Evolutionary conservation across 305 asterid genomes (phyloP).

Genomic region (Fraxinus sp.): DNA sequence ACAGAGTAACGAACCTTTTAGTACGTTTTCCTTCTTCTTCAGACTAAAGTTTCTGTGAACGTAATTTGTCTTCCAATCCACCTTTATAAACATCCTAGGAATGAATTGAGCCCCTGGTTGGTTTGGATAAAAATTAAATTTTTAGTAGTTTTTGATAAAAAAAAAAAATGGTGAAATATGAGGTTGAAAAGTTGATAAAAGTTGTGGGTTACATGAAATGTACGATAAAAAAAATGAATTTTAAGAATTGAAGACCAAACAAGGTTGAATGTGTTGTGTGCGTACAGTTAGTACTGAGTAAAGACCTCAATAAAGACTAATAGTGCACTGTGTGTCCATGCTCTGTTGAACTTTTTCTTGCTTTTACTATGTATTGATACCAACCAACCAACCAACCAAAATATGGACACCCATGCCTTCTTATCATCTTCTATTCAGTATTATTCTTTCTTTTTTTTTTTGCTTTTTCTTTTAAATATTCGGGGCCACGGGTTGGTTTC

Average conservation of each 20-base stretch:
- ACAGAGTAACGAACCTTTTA: not conserved
- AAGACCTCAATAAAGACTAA: too few species aligned
- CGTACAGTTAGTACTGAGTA: too few species aligned
- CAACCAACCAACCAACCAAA: slow-evolving; percentile 25
- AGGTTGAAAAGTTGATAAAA: too few species aligned
- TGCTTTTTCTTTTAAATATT: too few species aligned
- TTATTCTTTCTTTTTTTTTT: too few species aligned
- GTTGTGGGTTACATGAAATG: too few species aligned
- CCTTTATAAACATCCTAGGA: not conserved
- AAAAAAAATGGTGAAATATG: too few species aligned
- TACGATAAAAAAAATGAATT: too few species aligned
- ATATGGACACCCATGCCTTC: slow-evolving; percentile 14
- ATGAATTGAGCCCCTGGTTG: not conserved
- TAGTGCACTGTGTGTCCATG: too few species aligned
- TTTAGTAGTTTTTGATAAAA: too few species aligned
- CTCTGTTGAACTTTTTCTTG: not conserved
- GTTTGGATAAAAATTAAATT: not conserved
- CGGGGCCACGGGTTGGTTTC: not conserved
- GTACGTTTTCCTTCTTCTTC: not conserved
- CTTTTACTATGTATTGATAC: not conserved
- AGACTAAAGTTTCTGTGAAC: not conserved
- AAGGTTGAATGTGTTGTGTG: too few species aligned
- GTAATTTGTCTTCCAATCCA: not conserved
- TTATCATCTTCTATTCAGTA: not conserved
- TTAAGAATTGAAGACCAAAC: too few species aligned